Percentiles rank a stretch among this genome's conserved stretches.
phyloP scores from a whole-genome alignment of 306 rosid genomes.

The Geum urbanum region DNA sequence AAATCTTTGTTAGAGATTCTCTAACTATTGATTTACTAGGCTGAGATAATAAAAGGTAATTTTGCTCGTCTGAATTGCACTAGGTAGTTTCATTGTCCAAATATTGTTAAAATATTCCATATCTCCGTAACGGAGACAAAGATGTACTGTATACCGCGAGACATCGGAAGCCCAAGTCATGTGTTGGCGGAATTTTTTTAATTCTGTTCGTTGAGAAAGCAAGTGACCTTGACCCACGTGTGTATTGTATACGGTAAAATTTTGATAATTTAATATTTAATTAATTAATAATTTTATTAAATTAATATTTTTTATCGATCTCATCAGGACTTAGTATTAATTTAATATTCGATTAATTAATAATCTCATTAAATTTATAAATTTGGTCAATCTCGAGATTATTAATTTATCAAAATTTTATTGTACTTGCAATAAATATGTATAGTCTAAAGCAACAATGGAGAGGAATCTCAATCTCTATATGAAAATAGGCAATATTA shows the following conservation, averaged over 20 bases:
- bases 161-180: constrained; percentile 8
- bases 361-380: too few species aligned
- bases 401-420: too few species aligned
- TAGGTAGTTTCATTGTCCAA: background rate
- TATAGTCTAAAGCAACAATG: constrained; percentile 15
- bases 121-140: background rate
- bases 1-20: too few species aligned
- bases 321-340: too few species aligned
- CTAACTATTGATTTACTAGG: too few species aligned
- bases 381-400: too few species aligned
- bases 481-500: background rate
- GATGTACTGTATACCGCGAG: background rate
- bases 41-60: background rate
- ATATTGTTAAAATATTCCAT: background rate
- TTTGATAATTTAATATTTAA: too few species aligned
- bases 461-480: constrained; percentile 32
- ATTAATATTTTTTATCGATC: too few species aligned
- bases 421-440: background rate
- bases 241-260: constrained; percentile 10
- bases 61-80: background rate
- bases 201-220: background rate
- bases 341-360: too few species aligned
- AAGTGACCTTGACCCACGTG: constrained; percentile 28
- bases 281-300: too few species aligned
- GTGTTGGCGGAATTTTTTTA: constrained; percentile 3